Conservation (phyloP, 176 grass and related monocot species). For the Pontederia crassipes region DNA sequence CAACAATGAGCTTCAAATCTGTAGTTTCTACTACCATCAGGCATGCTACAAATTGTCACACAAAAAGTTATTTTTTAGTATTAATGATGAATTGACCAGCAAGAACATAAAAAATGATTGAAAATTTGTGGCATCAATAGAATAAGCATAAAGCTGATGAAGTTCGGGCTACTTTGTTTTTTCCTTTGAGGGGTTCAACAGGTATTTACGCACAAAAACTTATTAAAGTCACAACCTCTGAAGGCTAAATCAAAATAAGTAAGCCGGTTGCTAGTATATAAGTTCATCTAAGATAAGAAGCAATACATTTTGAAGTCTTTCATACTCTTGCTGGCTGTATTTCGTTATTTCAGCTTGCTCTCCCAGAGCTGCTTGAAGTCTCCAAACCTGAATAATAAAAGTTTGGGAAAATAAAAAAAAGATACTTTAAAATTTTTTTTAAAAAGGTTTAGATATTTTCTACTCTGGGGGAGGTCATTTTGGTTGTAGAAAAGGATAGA, state of each 20-base stretch:
- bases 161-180: no score
- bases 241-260: slow-evolving; percentile 2
- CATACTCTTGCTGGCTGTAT: slow-evolving; percentile 84
- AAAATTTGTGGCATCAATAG: no score
- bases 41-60: no score
- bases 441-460: background rate
- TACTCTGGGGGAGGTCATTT: background rate
- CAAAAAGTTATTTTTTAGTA: no score
- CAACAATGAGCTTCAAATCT: no score
- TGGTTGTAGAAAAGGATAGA: background rate
- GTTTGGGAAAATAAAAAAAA: slow-evolving; percentile 13
- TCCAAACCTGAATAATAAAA: slow-evolving; percentile 61
- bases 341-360: slow-evolving; percentile 97
- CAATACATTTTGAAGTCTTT: slow-evolving; percentile 94
- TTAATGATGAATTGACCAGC: no score
- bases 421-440: no score
- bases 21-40: no score
- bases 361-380: slow-evolving; percentile 85
- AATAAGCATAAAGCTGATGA: no score
- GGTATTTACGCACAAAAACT: background rate
- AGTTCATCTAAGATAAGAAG: slow-evolving; percentile 14
- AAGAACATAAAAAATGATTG: no score
- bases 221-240: background rate
- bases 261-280: background rate
- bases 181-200: background rate